Evolutionary conservation across 2,329 filamentous ascomycete species (phyloP), one percentile per base, ranked within the genome.

Genomic region (Endoconidiophora laricicola): DNA sequence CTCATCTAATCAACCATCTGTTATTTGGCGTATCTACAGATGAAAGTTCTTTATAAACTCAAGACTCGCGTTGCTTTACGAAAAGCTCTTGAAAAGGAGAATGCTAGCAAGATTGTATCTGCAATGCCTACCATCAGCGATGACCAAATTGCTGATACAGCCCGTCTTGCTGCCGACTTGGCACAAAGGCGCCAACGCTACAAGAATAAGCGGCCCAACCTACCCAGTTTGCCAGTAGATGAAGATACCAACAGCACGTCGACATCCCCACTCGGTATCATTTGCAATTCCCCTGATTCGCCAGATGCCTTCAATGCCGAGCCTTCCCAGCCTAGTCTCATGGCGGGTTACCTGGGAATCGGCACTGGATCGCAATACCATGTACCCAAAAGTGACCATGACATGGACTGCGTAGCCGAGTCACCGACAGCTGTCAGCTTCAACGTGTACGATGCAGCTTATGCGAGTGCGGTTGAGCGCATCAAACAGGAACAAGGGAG

Each of bases 41-140:
- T 96, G 71, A 91, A 86, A 75, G 91, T 88, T 3, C 90, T 93
- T 39, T 80, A 82, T 55, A 84, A 83, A 52, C 95, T 96, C 69
- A 95, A 93, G 62, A 69, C 74, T 46, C 70, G 51, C 22, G 51
- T 93, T 6, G 66, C 91, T n/a, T 58, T 56, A 44, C 50, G 16
- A 33, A 55, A 53, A 52, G 52, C 38, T 9, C 29, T 43, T 10
- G 26, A 43, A 23, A 44, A 23, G 6, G 26, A 49, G n/a, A 33
- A 48, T 16, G 22, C 23, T 26, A 33, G 29, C 29, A 33, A 33
- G 12, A 29, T 18, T 23, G 29, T n/a, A 14, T 23, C n/a, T 33
- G 37, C 16, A 33, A 23, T 9, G 26, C 55, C 22, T 53, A 46
- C 12, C 26, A 48, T 50, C 36, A 47, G 44, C 16, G 44, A 54